Base-by-base conservation (phyloP, 805 yeast species). In the Saccharomycopsis malanga region DNA sequence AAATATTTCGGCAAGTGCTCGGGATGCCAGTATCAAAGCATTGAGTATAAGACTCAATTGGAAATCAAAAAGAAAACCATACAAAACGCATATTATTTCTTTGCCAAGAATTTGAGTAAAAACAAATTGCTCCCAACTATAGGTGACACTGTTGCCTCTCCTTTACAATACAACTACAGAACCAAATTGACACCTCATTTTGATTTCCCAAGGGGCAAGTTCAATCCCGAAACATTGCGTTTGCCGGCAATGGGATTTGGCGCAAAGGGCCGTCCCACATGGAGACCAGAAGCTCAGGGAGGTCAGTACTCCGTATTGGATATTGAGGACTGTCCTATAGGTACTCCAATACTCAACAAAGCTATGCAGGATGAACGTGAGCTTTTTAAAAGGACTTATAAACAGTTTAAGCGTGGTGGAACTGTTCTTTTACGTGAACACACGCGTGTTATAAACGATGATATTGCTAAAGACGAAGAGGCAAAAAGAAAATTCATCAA, bases 151-250 rank as follows among this genome's bases (percentile, higher is more conserved):
- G 75, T 82, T 34, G 75, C 80, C 4, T 85, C 95, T 9, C 98
- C 98, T 3, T 66, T 78, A 48, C 73, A 81, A 55, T 84, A 73
- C 61, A 71, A 72, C 32, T 93, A 93, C 65, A 73, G 98, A 61
- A 93, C 98, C 0, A 93, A 93, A 61, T 72, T 93, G 36, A 93
- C 98, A 0, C 98, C 98, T 4, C 98, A 93, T 66, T 93, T 89
- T 64, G 88, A 84, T 58, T 66, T 86, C 34, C 93, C 94, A 21
- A 74, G 79, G 58, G 49, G 49, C 12, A 68, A 64, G 40, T 52
- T 60, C 10, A 66, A 66, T 43, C 67, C 70, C 10, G 58, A 66
- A 27, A 61, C 57, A 15, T 59, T 61, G 37, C 65, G 71, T 48
- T 21, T 39, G 5, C 96, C 96, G 15, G 76, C 85, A 14, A 69